Evolutionary conservation across 768 basidiomycete species (phyloP), one percentile per base, ranked within the genome.

Genomic region (Pleurotus giganteus): DNA sequence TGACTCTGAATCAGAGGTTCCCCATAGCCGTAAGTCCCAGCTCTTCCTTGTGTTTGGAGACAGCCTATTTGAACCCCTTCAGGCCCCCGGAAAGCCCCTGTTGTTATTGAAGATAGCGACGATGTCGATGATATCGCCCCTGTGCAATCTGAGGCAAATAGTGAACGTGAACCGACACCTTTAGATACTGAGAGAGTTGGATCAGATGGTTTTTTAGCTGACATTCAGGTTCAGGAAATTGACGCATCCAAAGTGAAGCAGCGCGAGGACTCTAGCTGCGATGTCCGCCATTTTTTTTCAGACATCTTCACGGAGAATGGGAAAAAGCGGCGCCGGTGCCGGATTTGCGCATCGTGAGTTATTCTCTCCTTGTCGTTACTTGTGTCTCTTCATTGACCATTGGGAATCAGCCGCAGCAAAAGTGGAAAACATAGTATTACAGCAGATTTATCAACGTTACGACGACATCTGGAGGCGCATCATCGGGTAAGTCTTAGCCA

Each of bases 391-490:
- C 17, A 1, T 17, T 28, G 31, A 12, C 13, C 23, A 9, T 44
- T 23, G 15, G 24, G 27, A 23, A 47, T n/a, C n/a, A 21, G 27
- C 15, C 24, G 19, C 27, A 13, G 15, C 1, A 24, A 5, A 21
- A 58, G 54, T 8, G 29, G 53, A 19, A 37, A 49, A 37, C 57
- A 52, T 21, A 50, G 15, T 8, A 41, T 62, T 8, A 47, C 51
- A 7, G 52, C 50, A 7, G 44, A 62, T 17, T 24, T 55, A 1
- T 52, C 58, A 3, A 62, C 61, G 4, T 49, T 60, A 3, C 28
- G 59, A 7, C 46, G 61, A 15, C 61, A 62, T 36, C 36, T 58
- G 24, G 55, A 60, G 31, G 23, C 51, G 4, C 37, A 55, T 7
- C 60, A 61, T 54, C 41, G 43, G 19, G 62, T 63, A 34, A n/a